Evolutionary conservation across 331 rosid genomes (phyloP), one percentile per base, ranked within the genome.

Genomic region (Quercus lobata): DNA sequence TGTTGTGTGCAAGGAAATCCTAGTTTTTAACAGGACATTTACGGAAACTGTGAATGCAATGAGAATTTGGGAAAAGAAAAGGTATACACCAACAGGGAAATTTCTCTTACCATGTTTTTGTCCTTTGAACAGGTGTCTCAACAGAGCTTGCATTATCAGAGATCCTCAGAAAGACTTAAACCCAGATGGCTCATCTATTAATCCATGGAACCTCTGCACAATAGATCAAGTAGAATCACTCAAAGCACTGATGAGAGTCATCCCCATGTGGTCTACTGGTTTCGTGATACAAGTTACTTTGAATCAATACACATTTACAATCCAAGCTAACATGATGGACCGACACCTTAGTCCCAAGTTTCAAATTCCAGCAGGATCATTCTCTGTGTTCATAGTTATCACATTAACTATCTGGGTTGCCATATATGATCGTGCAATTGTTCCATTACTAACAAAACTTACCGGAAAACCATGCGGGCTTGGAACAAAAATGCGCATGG

Each of bases 181-280:
- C 15, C 81, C 78, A 15, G 88, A 81, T 55, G 89, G 82, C 44
- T 79, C 85, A 46, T 69, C 79, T 57, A 79, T 79, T 27, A 70
- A 86, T 71, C 79, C 88, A 69, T 84, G 88, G 90, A 86, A 57
- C 49, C 80, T 84, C 16, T 86, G 92, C 90, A 74, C 87, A 32
- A 78, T 88, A 11, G 73, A 65, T 46, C 84, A 86, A 77, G 88
- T 88, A 70, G 88, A 88, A 63, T 83, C 87, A 71, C 79, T 88
- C 77, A 88, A 88, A 80, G 72, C 78, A 11, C 60, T 86, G 56
- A 62, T 86, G 5, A 69, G 86, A 78, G 79, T 84, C 54, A 49
- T 89, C 44, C 90, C 92, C 21, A 82, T 89, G 78, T 89, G 88
- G 87, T 80, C 92, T 14, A 79, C 92, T 0, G 87, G 87, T 81